These are phyloP conservation scores for Plectosphaerella cucumerina DNA, from an alignment of 2,329 filamentous ascomycete species.

Conservation along the genomic window DNA sequence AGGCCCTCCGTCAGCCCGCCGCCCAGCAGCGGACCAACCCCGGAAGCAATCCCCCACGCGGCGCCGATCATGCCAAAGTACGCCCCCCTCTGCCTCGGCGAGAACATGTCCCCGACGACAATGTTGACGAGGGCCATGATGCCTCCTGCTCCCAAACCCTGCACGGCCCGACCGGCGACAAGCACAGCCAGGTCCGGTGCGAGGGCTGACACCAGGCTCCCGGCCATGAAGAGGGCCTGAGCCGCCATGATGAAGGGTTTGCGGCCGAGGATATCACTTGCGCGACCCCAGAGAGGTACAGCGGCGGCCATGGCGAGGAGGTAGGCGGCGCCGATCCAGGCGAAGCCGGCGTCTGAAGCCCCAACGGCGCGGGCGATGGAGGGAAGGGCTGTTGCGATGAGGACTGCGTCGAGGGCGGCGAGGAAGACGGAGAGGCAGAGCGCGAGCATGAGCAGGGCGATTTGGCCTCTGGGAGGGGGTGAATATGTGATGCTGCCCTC, in stretches of 20 bases:
- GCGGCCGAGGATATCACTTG: constrained; percentile 55
- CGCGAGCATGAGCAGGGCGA: constrained; percentile 33
- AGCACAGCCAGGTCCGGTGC: constrained; percentile 18
- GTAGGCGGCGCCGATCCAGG: constrained; percentile 74
- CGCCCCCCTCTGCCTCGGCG: constrained; percentile 43
- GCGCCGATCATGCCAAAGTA: constrained; percentile 50
- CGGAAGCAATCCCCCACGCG: constrained; percentile 61
- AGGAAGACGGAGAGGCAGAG: constrained; percentile 45
- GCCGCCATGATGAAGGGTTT: constrained; percentile 49
- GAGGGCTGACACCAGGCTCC: constrained; percentile 49
- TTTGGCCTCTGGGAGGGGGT: constrained; percentile 20
- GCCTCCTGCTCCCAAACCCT: constrained; percentile 54
- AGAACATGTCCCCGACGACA: constrained; percentile 52
- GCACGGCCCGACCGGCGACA: constrained; percentile 27
- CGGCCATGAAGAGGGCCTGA: constrained; percentile 49
- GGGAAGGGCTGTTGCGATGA: constrained; percentile 63
- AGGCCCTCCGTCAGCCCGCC: constrained; percentile 61
- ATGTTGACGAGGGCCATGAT: constrained; percentile 59
- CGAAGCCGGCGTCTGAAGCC: constrained; percentile 63
- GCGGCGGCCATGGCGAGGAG: constrained; percentile 65
- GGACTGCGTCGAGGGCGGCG: constrained; percentile 54
- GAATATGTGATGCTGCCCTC: not conserved
- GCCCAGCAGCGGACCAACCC: constrained; percentile 64
- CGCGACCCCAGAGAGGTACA: constrained; percentile 66
- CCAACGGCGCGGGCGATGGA: constrained; percentile 60